Evolutionary conservation across 352 stramenopile genomes (phyloP).

Genomic region (Phytophthora megakarya): DNA sequence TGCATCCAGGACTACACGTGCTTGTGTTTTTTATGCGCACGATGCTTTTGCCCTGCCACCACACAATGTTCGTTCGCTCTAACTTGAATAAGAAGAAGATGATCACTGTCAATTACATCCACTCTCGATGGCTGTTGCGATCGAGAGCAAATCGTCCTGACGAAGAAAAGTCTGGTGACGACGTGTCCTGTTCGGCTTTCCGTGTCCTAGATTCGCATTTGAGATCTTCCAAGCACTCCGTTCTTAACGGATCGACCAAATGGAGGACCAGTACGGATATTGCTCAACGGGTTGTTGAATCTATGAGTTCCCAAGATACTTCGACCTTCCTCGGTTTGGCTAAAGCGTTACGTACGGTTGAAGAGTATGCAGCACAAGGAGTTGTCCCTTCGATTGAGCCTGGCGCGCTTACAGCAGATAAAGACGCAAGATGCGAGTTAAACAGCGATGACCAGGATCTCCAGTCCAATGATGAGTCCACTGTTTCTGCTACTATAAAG

Average conservation of each 20-base stretch:
- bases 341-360: neutral
- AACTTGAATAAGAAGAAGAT: constrained; percentile 5
- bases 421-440: no score
- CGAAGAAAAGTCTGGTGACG: constrained; percentile 1
- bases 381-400: neutral
- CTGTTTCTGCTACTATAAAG: no score
- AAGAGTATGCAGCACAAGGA: neutral
- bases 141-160: constrained; percentile 1
- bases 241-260: constrained; percentile 12
- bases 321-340: neutral
- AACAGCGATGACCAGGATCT: no score
- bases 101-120: neutral
- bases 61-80: no score
- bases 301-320: constrained; percentile 4
- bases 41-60: no score
- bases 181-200: constrained; percentile 2
- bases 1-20: no score
- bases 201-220: neutral
- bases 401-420: no score
- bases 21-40: no score
- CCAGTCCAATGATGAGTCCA: no score
- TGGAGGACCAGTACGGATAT: constrained; percentile 6
- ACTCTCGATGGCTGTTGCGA: neutral
- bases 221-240: neutral
- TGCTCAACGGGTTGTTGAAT: neutral